A percentile compares a stretch with the other conserved stretches of the same genome.
These are phyloP conservation scores for Rhodofomes roseus DNA, from an alignment of 1,284 basidiomycete genomes.

Conservation along the genomic window DNA sequence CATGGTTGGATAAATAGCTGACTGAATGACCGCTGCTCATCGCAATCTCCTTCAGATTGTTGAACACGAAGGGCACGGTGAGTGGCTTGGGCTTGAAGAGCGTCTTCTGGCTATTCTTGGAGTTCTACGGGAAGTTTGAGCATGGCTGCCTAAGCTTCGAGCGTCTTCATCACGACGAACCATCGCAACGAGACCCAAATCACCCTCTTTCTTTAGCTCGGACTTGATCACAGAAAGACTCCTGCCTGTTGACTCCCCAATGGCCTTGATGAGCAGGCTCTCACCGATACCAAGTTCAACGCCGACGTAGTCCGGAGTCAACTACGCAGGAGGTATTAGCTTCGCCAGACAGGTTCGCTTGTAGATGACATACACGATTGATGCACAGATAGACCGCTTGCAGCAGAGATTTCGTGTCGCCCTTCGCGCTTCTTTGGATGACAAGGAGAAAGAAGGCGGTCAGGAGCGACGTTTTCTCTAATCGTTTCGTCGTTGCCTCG, in stretches of 20 bases:
- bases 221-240: conserved; percentile 82
- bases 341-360: neutral
- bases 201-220: conserved; percentile 92
- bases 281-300: conserved; percentile 97
- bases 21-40: conserved; percentile 81
- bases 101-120: conserved; percentile 91
- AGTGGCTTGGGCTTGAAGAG: conserved; percentile 93
- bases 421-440: conserved; percentile 76
- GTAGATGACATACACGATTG: conserved; percentile 68
- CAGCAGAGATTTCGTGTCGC: conserved; percentile 70
- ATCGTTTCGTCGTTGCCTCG: conserved; percentile 92
- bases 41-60: conserved; percentile 84
- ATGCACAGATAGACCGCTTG: conserved; percentile 96
- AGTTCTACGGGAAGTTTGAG: conserved; percentile 54
- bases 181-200: conserved; percentile 94
- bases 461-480: conserved; percentile 89
- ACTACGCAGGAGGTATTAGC: conserved; percentile 37
- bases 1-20: conserved; percentile 14
- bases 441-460: conserved; percentile 89
- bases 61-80: conserved; percentile 87
- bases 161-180: conserved; percentile 35
- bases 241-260: conserved; percentile 91
- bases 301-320: conserved; percentile 95
- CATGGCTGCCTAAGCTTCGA: neutral
- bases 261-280: conserved; percentile 91